Conservation (phyloP, 441 rosid genomes). For the Jatropha podagrica region DNA sequence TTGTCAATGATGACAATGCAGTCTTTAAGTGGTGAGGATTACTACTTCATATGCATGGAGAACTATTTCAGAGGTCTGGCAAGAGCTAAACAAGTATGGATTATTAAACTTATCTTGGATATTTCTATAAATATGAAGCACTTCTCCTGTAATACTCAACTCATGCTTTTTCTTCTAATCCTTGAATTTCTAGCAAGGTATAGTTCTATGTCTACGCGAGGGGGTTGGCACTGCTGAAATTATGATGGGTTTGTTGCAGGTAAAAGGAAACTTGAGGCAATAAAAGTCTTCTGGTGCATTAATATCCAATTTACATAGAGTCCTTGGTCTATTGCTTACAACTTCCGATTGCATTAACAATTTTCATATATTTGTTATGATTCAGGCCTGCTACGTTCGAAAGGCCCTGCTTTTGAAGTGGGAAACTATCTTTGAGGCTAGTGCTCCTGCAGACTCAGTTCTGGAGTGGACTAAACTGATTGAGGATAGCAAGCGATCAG, state of each 20-base stretch:
- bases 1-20: slow-evolving; percentile 51
- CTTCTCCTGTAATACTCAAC: not conserved
- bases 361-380: slow-evolving; percentile 2
- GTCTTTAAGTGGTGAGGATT: slow-evolving; percentile 40
- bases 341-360: not conserved
- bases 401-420: slow-evolving; percentile 40
- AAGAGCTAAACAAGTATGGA: slow-evolving; percentile 31
- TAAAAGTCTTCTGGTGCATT: not conserved
- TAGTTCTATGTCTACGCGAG: slow-evolving; percentile 58
- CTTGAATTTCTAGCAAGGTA: slow-evolving; percentile 40
- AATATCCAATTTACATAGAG: not conserved
- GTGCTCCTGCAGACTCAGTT: slow-evolving; percentile 21
- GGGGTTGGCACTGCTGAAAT: slow-evolving; percentile 53
- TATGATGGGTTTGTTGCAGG: slow-evolving; percentile 60
- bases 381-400: slow-evolving; percentile 58
- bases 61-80: slow-evolving; percentile 27
- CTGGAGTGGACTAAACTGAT: slow-evolving; percentile 48
- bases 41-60: slow-evolving; percentile 57
- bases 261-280: slow-evolving; percentile 22
- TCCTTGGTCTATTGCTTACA: not conserved
- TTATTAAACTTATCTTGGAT: not conserved
- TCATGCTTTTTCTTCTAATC: not conserved
- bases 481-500: slow-evolving; percentile 43
- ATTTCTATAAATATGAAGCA: not conserved
- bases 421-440: slow-evolving; percentile 24